Evolutionary conservation across 106 monocot species (phyloP), one percentile per base, ranked within the genome.

Genomic region (Posidonia australis): DNA sequence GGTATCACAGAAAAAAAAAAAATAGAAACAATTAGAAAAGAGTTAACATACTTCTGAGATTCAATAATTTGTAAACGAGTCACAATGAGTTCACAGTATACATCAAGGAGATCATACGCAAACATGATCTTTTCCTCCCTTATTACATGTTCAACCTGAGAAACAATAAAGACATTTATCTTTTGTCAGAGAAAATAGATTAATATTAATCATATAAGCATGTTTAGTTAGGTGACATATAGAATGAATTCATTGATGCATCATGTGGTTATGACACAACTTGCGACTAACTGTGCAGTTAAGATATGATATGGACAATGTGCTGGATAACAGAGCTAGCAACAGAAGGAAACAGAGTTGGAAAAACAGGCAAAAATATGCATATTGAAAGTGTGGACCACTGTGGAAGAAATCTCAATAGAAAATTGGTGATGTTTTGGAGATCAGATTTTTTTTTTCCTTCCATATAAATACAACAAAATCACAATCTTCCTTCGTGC

Each of bases 61-160:
- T 86, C 86, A 32, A 94, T 84, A 45, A 90, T 86, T 6, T 86
- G 69, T 67, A 94, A 48, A 19, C 89, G 86, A 20, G 90, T 78
- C 4, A 82, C 78, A 56, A 94, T 80, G 57, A 86, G 77, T 82
- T 94, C 89, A 73, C 94, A 90, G n/a, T 90, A 94, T 31, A 94
- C 45, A 21, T 84, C 80, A 65, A 94, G 81, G 52, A 94, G 78
- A 28, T 94, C 94, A 73, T 94, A 90, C 46, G 86, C 94, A 28
- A 84, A 59, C 80, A 79, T 74, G 32, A 79, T 78, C 74, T 94
- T 94, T 72, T 94, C 94, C 72, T 94, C 94, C 60, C 86, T 77
- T 46, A 94, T 87, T 23, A 89, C 83, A 82, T 94, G 86, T 74
- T 94, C 94, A 76, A 94, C 90, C 94, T 94, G 73, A 66, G 66